Conservation (phyloP, 73 alveolate genomes). For the Stentor coeruleus region DNA sequence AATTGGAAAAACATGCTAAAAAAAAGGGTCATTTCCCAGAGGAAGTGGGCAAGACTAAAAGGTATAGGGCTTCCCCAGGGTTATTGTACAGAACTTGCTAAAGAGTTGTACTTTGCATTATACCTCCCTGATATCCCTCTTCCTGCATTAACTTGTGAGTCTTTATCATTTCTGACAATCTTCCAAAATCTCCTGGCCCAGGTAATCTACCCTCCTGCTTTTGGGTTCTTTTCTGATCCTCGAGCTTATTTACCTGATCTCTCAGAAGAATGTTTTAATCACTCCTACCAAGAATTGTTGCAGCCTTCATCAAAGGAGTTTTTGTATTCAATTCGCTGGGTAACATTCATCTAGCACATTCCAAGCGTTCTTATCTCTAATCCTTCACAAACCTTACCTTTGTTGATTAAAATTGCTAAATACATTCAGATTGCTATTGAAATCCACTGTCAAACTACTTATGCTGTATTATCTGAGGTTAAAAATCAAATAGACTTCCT, state of each 20-base stretch:
- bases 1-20: background rate
- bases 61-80: background rate
- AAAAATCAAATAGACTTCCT: no score
- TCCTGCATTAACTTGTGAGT: background rate
- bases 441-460: no score
- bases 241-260: background rate
- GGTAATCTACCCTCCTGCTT: background rate
- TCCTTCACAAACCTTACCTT: background rate
- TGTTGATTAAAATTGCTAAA: no score
- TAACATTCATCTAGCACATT: background rate
- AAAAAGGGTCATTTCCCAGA: background rate
- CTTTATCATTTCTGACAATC: background rate
- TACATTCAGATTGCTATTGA: no score
- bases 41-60: background rate
- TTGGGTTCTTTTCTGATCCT: background rate
- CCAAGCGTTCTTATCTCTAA: background rate
- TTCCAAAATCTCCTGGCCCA: background rate
- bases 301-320: background rate
- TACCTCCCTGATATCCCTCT: background rate
- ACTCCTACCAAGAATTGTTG: background rate
- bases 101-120: background rate
- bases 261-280: background rate
- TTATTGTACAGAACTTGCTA: no score
- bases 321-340: background rate
- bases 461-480: no score